Evolutionary conservation across 495 filamentous ascomycete species (phyloP).

Genomic region (Aspergillus bertholletiae): DNA sequence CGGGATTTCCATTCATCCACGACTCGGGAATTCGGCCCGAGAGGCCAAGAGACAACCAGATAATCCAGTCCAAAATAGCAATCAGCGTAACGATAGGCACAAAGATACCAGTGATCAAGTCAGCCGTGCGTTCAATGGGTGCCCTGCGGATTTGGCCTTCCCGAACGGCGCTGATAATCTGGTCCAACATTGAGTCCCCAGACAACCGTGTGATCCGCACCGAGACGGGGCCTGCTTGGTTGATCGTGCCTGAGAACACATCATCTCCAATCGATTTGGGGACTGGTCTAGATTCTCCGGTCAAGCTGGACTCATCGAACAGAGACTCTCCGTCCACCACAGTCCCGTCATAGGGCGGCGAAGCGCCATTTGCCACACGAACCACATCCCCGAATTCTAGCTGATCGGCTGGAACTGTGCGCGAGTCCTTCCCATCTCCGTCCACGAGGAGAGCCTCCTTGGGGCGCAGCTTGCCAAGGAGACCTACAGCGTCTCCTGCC

Average conservation of each 20-base stretch:
- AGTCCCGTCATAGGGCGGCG: constrained; percentile 74
- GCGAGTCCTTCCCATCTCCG: no score
- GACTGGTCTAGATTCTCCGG: constrained; percentile 79
- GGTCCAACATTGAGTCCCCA: constrained; percentile 84
- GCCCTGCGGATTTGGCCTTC: constrained; percentile 87
- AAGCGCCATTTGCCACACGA: no score
- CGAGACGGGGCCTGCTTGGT: constrained; percentile 68
- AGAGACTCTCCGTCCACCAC: constrained; percentile 55
- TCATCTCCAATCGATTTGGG: constrained; percentile 66
- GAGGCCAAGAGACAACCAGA: constrained; percentile 76
- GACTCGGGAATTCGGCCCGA: constrained; percentile 61
- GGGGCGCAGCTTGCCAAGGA: constrained; percentile 72
- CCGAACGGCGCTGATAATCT: constrained; percentile 83
- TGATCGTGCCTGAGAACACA: constrained; percentile 84
- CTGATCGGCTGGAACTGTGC: no score
- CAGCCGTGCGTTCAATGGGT: constrained; percentile 81
- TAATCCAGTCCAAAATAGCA: constrained; percentile 75
- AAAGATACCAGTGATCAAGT: constrained; percentile 84
- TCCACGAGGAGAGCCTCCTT: constrained; percentile 83
- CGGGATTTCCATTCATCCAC: constrained; percentile 62
- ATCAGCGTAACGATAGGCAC: constrained; percentile 81
- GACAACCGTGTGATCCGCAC: constrained; percentile 69
- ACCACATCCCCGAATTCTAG: no score
- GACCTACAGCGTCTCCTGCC: constrained; percentile 82
- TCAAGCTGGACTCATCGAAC: constrained; percentile 89